Conservation (phyloP, 352 stramenopile genomes). For the Aphanomyces astaci region DNA sequence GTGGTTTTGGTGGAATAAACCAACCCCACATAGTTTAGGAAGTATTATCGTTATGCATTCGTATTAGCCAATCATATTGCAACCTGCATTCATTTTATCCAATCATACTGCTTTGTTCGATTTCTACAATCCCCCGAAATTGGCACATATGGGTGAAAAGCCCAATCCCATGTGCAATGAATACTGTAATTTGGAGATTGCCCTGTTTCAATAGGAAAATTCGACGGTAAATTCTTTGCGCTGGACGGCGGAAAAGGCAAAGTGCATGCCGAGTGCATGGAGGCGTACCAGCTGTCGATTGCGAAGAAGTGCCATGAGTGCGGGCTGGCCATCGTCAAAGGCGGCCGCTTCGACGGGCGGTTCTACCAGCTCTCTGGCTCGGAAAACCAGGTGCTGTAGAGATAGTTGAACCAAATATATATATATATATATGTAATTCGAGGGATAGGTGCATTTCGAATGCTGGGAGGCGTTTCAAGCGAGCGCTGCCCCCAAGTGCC, state of each 20-base stretch:
- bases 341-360: constrained; percentile 57
- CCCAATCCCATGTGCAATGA: too few species aligned
- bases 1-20: too few species aligned
- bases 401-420: too few species aligned
- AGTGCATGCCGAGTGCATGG: constrained; percentile 78
- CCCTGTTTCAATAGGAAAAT: constrained; percentile 21
- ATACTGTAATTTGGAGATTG: not conserved
- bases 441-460: constrained; percentile 70
- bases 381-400: constrained; percentile 35
- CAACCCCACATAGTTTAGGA: too few species aligned
- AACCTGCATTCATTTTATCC: too few species aligned
- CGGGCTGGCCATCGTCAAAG: constrained; percentile 56
- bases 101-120: too few species aligned
- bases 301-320: constrained; percentile 71
- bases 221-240: constrained; percentile 76
- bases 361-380: constrained; percentile 71
- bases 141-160: too few species aligned
- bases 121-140: too few species aligned
- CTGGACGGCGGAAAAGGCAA: constrained; percentile 48
- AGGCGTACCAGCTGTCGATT: constrained; percentile 58
- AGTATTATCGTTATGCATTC: too few species aligned
- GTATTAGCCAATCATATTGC: too few species aligned
- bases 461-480: constrained; percentile 79
- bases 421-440: not conserved
- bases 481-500: constrained; percentile 61